A percentile compares a stretch with the other conserved stretches of the same genome.
Conservation (phyloP, 352 stramenopile genomes). For the Blastocystis sp. region DNA sequence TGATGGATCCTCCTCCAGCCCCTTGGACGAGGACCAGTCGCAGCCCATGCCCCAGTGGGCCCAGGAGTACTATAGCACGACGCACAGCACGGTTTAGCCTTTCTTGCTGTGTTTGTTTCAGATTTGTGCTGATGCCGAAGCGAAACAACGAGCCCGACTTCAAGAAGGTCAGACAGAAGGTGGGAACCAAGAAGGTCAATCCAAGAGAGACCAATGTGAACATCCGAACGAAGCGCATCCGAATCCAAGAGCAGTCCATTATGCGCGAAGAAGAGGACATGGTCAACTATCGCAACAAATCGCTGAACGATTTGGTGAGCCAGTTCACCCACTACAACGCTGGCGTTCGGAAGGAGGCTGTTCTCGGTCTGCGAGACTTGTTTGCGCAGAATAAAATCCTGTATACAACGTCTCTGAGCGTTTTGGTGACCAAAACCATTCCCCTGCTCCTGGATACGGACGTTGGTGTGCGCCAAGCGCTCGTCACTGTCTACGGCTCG, state of each 20-base stretch:
- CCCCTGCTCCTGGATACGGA: constrained; percentile 34
- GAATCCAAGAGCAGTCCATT: constrained; percentile 64
- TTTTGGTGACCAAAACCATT: constrained; percentile 61
- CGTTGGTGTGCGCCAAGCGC: constrained; percentile 30
- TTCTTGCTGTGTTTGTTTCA: not conserved
- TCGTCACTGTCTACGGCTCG: constrained; percentile 26
- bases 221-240: constrained; percentile 42
- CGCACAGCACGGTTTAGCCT: not conserved
- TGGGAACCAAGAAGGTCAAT: constrained; percentile 62
- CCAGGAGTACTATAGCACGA: constrained; percentile 1
- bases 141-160: constrained; percentile 45
- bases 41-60: constrained; percentile 16
- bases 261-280: constrained; percentile 39
- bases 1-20: constrained; percentile 12
- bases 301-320: constrained; percentile 59
- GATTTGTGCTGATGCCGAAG: constrained; percentile 28
- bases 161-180: constrained; percentile 33
- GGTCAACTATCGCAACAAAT: constrained; percentile 60
- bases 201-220: constrained; percentile 63
- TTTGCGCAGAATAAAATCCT: constrained; percentile 47
- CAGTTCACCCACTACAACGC: constrained; percentile 62
- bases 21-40: constrained; percentile 47
- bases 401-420: constrained; percentile 24
- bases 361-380: constrained; percentile 49
- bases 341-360: constrained; percentile 32